A percentile compares a stretch with the other conserved stretches of the same genome.
These are phyloP conservation scores for Botrytis fragariae DNA, from an alignment of 2,329 filamentous ascomycete species.

Conservation along the genomic window DNA sequence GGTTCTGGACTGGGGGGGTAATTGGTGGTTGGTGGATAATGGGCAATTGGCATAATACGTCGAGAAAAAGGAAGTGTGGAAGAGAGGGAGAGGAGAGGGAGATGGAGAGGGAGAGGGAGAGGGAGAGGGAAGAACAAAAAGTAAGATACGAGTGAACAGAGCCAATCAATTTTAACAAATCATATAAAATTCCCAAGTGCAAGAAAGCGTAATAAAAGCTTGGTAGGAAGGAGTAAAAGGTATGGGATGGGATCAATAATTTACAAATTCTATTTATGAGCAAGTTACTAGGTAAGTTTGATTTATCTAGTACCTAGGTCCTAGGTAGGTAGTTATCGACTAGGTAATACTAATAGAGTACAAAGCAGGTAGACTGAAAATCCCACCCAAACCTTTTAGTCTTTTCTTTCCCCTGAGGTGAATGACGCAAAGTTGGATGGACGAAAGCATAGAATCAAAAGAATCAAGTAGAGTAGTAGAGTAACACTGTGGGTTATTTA, in stretches of 20 bases:
- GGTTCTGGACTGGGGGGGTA: neutral
- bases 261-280: neutral
- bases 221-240: neutral
- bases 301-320: neutral
- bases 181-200: neutral
- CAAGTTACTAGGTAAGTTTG: too few relatives aligned
- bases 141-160: neutral
- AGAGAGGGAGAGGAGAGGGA: neutral
- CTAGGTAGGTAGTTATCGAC: neutral
- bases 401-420: neutral
- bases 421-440: conserved; percentile 9
- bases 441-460: too few relatives aligned
- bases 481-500: neutral
- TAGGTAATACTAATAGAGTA: neutral
- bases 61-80: neutral
- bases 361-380: neutral
- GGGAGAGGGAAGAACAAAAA: neutral
- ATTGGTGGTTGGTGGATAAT: neutral
- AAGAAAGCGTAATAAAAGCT: neutral
- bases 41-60: neutral
- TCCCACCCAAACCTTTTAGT: neutral
- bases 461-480: too few relatives aligned
- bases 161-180: neutral
- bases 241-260: neutral
- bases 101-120: neutral